Conservation (phyloP, 805 yeast genomes). For the Kregervanrija pseudodelftensis region DNA sequence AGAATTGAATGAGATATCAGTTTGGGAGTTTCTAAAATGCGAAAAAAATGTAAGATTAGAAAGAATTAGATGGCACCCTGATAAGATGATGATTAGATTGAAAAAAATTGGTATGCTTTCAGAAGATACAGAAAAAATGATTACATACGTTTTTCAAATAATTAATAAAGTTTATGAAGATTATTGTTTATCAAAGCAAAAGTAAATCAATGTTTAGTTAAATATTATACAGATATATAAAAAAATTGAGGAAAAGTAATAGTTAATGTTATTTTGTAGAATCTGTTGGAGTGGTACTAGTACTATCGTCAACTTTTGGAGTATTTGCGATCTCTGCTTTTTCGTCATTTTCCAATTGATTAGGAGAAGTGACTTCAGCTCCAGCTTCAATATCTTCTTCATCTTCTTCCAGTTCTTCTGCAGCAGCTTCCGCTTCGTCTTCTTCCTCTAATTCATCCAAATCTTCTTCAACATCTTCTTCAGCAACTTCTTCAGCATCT, state of each 20-base stretch:
- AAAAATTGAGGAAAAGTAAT: no score
- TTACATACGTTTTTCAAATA: slow-evolving; percentile 37
- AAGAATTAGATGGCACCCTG: slow-evolving; percentile 68
- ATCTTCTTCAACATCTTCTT: slow-evolving; percentile 29
- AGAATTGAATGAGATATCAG: slow-evolving; percentile 10
- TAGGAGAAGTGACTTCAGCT: slow-evolving; percentile 17
- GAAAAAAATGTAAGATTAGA: slow-evolving; percentile 34
- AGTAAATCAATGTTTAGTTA: no score
- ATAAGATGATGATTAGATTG: slow-evolving; percentile 37
- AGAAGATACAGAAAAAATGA: slow-evolving; percentile 5
- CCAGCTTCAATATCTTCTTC: slow-evolving; percentile 18
- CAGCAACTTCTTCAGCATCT: slow-evolving; percentile 38
- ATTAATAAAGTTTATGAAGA: slow-evolving; percentile 33
- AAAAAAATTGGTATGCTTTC: slow-evolving; percentile 3
- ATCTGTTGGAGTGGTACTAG: slow-evolving; percentile 2
- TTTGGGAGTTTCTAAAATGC: slow-evolving; percentile 13
- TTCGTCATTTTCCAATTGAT: neutral
- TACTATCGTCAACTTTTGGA: slow-evolving; percentile 6
- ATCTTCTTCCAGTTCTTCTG: slow-evolving; percentile 27
- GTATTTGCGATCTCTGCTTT: slow-evolving; percentile 2
- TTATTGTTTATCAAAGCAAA: no score
- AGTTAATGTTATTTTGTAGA: neutral
- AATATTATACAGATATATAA: no score
- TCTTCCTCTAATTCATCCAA: slow-evolving; percentile 26
- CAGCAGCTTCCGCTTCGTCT: slow-evolving; percentile 35